Evolutionary conservation across 2,329 filamentous ascomycete species (phyloP).

Genomic region (Aspergillus floridensis): DNA sequence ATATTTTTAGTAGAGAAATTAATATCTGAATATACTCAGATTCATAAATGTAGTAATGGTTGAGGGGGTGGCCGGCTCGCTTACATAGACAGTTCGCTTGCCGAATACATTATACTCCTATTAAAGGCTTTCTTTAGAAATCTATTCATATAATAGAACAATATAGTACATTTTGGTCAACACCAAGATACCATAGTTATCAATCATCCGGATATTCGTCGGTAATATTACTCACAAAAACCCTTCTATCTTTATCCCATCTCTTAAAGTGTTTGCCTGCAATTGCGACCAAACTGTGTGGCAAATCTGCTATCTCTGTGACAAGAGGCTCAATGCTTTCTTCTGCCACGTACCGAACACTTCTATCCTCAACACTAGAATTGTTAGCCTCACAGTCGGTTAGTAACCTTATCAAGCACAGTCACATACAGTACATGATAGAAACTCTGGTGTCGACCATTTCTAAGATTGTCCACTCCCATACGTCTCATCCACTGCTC

Average conservation of each 20-base stretch:
- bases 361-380: slow-evolving; percentile 63
- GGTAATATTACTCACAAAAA: not conserved
- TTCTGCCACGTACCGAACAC: slow-evolving; percentile 72
- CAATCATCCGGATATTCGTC: slow-evolving; percentile 4
- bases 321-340: slow-evolving; percentile 71
- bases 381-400: slow-evolving; percentile 13
- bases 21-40: no score
- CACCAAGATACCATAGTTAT: not conserved
- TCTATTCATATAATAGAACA: not conserved
- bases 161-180: not conserved
- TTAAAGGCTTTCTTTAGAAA: no score
- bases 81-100: no score
- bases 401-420: not conserved
- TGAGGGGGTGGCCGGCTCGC: no score
- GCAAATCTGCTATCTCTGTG: slow-evolving; percentile 52
- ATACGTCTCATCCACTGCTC: slow-evolving; percentile 65
- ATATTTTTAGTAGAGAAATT: no score
- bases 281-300: slow-evolving; percentile 55
- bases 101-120: no score
- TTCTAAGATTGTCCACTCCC: slow-evolving; percentile 59
- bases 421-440: slow-evolving; percentile 80
- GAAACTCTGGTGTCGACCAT: slow-evolving; percentile 66
- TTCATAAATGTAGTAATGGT: no score
- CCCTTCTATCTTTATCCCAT: slow-evolving; percentile 59
- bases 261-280: slow-evolving; percentile 87